These are phyloP conservation scores for Hymenoscyphus salicellus DNA, from an alignment of 2,329 filamentous ascomycete species.

Conservation along the genomic window DNA sequence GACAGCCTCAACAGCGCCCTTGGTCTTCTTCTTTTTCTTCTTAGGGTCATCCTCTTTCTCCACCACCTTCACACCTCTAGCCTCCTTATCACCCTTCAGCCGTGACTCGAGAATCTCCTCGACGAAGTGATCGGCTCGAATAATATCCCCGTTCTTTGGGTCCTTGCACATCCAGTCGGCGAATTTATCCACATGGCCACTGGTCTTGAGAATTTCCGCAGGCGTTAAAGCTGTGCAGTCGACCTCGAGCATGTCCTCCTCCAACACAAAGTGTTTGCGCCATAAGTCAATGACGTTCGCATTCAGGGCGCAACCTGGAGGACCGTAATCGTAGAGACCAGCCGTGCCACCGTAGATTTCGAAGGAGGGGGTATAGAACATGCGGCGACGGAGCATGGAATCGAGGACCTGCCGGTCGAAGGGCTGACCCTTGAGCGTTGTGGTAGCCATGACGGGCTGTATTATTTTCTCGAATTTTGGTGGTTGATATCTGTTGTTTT, in stretches of 20 bases:
- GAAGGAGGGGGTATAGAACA: constrained; percentile 94
- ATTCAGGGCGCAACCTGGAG: constrained; percentile 65
- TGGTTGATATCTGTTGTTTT: constrained; percentile 36
- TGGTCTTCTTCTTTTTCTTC: constrained; percentile 86
- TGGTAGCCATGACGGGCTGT: constrained; percentile 54
- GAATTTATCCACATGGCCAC: constrained; percentile 95
- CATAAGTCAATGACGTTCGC: constrained; percentile 69
- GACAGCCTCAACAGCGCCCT: constrained; percentile 71
- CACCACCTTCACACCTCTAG: constrained; percentile 77
- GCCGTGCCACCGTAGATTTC: constrained; percentile 90
- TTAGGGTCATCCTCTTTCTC: constrained; percentile 68
- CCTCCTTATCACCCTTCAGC: constrained; percentile 87
- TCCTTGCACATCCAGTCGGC: constrained; percentile 98
- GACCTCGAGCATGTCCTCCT: constrained; percentile 72
- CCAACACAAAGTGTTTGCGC: constrained; percentile 71
- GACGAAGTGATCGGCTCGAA: constrained; percentile 93
- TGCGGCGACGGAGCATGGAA: constrained; percentile 77
- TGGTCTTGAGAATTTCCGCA: constrained; percentile 89
- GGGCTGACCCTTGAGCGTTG: constrained; percentile 84
- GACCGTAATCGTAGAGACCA: constrained; percentile 71
- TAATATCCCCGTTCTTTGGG: constrained; percentile 93
- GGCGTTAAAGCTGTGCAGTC: constrained; percentile 91
- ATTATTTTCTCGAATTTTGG: constrained; percentile 28
- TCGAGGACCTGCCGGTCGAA: constrained; percentile 82
- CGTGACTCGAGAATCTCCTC: constrained; percentile 87